Evolutionary conservation across 495 filamentous ascomycete genomes (phyloP).

Genomic region (Sabuloglossum arenarium): DNA sequence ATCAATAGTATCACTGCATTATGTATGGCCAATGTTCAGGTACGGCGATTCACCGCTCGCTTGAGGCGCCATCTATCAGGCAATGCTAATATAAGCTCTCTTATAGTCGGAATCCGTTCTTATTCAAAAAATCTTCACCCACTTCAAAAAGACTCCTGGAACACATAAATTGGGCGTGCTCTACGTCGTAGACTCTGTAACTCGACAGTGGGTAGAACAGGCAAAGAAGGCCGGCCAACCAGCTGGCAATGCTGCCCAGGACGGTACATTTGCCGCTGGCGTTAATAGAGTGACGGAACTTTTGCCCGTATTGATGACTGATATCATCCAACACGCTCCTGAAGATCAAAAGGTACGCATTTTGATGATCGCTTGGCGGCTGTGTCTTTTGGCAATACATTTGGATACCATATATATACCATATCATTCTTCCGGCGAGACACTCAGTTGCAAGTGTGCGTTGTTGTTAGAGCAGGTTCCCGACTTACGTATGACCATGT

Average conservation of each 20-base stretch:
- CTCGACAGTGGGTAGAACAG: slow-evolving; percentile 92
- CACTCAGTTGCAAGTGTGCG: background rate
- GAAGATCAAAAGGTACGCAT: slow-evolving; percentile 95
- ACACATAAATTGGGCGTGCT: slow-evolving; percentile 97
- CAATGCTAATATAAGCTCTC: slow-evolving; percentile 12
- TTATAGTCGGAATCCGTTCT: slow-evolving; percentile 81
- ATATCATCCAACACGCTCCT: slow-evolving; percentile 74
- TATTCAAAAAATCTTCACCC: slow-evolving; percentile 87
- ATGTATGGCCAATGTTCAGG: slow-evolving; percentile 83
- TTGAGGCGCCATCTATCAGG: slow-evolving; percentile 1
- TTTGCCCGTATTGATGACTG: slow-evolving; percentile 82
- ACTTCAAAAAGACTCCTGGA: slow-evolving; percentile 86
- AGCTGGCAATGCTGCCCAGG: slow-evolving; percentile 49
- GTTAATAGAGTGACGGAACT: slow-evolving; percentile 93
- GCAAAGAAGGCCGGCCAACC: slow-evolving; percentile 70
- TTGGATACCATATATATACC: background rate
- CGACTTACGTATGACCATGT: slow-evolving; percentile 27
- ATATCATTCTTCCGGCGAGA: background rate
- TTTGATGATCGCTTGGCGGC: background rate
- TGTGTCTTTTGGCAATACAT: background rate
- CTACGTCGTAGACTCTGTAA: slow-evolving; percentile 99
- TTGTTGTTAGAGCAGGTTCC: slow-evolving; percentile 16
- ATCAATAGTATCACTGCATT: slow-evolving; percentile 67
- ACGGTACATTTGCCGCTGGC: slow-evolving; percentile 86
- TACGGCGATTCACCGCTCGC: slow-evolving; percentile 27